Evolutionary conservation across 306 rosid species (phyloP).

Genomic region (Cotoneaster glaucophyllus): DNA sequence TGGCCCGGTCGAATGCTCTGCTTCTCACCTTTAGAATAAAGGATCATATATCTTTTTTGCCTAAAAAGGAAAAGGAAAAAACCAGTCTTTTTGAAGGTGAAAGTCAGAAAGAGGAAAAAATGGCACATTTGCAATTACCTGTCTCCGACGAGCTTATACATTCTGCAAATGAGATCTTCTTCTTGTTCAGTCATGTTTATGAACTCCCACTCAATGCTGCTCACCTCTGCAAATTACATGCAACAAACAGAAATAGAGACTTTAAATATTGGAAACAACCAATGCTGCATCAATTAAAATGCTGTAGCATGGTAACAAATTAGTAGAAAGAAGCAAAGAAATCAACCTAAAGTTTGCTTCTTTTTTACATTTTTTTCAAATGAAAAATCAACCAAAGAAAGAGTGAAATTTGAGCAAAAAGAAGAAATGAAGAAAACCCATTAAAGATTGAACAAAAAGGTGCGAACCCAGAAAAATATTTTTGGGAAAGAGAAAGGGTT

Average conservation of each 20-base stretch:
- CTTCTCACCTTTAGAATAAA: background rate
- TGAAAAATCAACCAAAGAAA: background rate
- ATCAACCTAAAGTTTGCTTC: background rate
- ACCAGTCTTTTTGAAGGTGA: background rate
- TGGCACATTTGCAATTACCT: constrained; percentile 23
- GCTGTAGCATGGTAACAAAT: background rate
- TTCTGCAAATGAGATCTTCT: constrained; percentile 53
- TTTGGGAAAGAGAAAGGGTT: background rate
- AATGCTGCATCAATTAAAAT: background rate
- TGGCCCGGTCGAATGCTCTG: background rate
- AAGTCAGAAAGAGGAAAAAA: background rate
- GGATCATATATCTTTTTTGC: background rate
- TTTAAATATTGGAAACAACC: background rate
- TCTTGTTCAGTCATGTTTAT: constrained; percentile 50
- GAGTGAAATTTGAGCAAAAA: background rate
- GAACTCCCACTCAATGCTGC: constrained; percentile 54
- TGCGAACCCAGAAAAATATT: constrained; percentile 1
- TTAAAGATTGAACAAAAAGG: background rate
- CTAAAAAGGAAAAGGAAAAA: background rate
- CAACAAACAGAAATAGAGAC: background rate
- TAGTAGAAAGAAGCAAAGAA: background rate
- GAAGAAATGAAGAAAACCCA: background rate
- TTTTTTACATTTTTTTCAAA: background rate
- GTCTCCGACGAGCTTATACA: constrained; percentile 53
- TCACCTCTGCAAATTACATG: constrained; percentile 38